Percentiles rank a stretch among this genome's conserved stretches.
Evolutionary conservation across 805 yeast species (phyloP).

Genomic region (baker's yeast (Saccharomyces cerevisiae)): DNA sequence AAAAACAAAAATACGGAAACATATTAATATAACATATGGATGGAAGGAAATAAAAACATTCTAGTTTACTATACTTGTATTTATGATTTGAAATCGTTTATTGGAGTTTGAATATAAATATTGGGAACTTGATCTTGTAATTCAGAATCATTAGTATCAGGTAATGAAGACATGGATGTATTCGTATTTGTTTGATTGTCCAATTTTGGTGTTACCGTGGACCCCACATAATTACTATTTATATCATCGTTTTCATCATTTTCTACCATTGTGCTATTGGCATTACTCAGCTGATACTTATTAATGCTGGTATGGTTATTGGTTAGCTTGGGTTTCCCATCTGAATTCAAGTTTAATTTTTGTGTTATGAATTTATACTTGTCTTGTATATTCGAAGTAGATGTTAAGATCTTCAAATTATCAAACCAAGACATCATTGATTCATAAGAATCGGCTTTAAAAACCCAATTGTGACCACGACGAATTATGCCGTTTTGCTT

Average conservation of each 20-base stretch:
- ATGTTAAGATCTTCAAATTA: slow-evolving; percentile 62
- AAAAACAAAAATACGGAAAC: not conserved
- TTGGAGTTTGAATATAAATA: not conserved
- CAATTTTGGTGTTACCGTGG: slow-evolving; percentile 10
- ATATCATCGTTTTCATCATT: not conserved
- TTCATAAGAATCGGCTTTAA: slow-evolving; percentile 77
- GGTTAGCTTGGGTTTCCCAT: slow-evolving; percentile 7
- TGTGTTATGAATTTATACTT: slow-evolving; percentile 40
- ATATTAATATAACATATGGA: not conserved
- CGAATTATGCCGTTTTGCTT: slow-evolving; percentile 68
- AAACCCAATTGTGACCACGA: slow-evolving; percentile 89
- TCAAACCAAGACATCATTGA: slow-evolving; percentile 78
- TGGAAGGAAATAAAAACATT: not conserved
- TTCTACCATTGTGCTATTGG: slow-evolving; percentile 1
- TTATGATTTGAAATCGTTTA: not conserved
- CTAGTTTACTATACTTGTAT: not conserved
- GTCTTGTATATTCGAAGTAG: slow-evolving; percentile 50
- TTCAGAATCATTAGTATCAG: not conserved
- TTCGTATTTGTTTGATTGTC: slow-evolving; percentile 18
- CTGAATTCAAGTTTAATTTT: slow-evolving; percentile 15
- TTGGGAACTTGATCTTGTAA: not conserved
- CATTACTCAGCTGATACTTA: not conserved
- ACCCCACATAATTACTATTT: slow-evolving; percentile 2
- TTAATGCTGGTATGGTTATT: not conserved
- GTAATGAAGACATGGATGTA: slow-evolving; percentile 5